Evolutionary conservation across 2,329 filamentous ascomycete genomes (phyloP).

Genomic region (Juglanconis juglandina): DNA sequence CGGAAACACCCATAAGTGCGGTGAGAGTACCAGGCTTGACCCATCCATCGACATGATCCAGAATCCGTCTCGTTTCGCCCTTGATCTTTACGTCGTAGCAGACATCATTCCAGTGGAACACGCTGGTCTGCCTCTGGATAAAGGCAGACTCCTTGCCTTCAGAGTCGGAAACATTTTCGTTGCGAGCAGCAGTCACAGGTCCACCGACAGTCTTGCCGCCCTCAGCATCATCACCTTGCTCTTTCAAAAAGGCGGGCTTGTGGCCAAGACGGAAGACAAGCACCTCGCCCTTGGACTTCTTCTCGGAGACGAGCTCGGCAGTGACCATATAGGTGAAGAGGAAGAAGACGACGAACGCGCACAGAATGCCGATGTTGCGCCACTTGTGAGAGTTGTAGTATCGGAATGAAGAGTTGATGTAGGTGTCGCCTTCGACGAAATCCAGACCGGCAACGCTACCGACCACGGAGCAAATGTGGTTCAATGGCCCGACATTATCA

Average conservation of each 20-base stretch:
- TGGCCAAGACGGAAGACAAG: constrained; percentile 71
- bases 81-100: constrained; percentile 21
- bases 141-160: constrained; percentile 33
- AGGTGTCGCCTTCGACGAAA: constrained; percentile 56
- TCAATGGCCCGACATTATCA: constrained; percentile 28
- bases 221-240: constrained; percentile 60
- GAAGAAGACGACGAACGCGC: constrained; percentile 63
- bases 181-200: constrained; percentile 42
- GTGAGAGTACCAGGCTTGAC: constrained; percentile 19
- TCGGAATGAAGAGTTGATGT: constrained; percentile 50
- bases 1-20: constrained; percentile 51
- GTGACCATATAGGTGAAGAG: constrained; percentile 59
- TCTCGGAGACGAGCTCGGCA: constrained; percentile 62
- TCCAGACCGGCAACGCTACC: constrained; percentile 53
- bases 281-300: constrained; percentile 73
- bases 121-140: constrained; percentile 17
- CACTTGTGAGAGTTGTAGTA: constrained; percentile 61
- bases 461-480: constrained; percentile 56
- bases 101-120: constrained; percentile 20
- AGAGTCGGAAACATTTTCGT: constrained; percentile 32
- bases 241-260: constrained; percentile 54
- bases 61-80: constrained; percentile 15
- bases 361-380: constrained; percentile 69
- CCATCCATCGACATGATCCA: constrained; percentile 19
- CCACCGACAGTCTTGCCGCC: constrained; percentile 48